Evolutionary conservation across 2,329 filamentous ascomycete species (phyloP), one percentile per base, ranked within the genome.

Genomic region (Beauveria sp.): DNA sequence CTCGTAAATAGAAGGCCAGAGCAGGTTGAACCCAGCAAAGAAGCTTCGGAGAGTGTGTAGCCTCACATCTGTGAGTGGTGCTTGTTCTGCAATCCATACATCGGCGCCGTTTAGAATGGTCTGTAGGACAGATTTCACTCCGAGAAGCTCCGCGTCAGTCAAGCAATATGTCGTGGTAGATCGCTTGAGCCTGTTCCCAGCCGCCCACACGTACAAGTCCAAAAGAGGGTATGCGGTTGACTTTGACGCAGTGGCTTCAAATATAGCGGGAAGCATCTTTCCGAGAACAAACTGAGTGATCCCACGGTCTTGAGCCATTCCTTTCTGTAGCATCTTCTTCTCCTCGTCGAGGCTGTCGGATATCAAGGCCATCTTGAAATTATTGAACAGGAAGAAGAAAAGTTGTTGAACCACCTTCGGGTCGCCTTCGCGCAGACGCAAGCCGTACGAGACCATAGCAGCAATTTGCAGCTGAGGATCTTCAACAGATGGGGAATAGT

Each of bases 401-500:
- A 86, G 74, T 58, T 79, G 77, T 20, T 79, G 75, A 6, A 71
- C 70, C 4, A 78, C 79, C 34, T 74, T 76, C 2, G 70, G 66
- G 59, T 85, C 82, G 1, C 77, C 79, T 63, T 86, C 83, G 45
- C 75, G 73, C 18, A 86, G 70, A 46, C 80, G 78, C 38, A 85
- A 71, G 1, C 81, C 83, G 67, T 84, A 86, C 2, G 81, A 79
- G 18, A 82, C 67, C 67, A 86, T 81, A 5, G 76, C 77, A 4
- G 83, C 82, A 26, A 81, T 77, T 63, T 84, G 82, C 5, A 86
- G 74, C 43, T 81, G 77, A 2, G 83, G 83, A 51, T 86, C 83
- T 60, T 84, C 77, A 14, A 72, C 67, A 0, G 83, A 78, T 3
- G 83, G 83, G 3, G 78, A 80, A 69, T 84, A 86, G 61, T 82